Evolutionary conservation across 345 rosid genomes (phyloP), one percentile per base, ranked within the genome.

Genomic region (Arabidopsis thaliana): DNA sequence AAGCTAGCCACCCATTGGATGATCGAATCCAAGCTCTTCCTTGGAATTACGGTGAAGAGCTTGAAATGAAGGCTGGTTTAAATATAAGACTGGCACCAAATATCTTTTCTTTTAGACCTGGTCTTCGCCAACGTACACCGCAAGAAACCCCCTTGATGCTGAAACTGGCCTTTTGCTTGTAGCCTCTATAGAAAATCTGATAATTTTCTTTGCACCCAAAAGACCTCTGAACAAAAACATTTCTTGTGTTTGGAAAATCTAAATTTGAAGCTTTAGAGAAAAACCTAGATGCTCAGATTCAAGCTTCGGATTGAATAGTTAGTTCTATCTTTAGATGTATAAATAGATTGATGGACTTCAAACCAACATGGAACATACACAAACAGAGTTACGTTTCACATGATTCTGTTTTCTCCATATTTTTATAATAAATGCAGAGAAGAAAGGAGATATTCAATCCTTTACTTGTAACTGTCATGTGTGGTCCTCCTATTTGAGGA

Each of bases 11-110:
- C 87, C 87, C 76, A 64, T 86, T 9, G 85, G 85, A 81, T 84
- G 86, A 44, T 83, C 63, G 13, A 76, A 82, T 0, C 87, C 85
- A 8, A 80, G 81, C 48, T 86, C 89, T 67, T 89, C 87, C 24
- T 83, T 91, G 0, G 84, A 79, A 66, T 59, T 78, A 23, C 75
- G 61, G 34, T 83, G 77, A 75, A 83, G 63, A 41, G 65, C 83
- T 46, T 76, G 87, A 40, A 88, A 86, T 0, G 74, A 71, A 55
- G 85, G 77, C 11, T 81, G 61, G 30, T 77, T 82, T 55, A 82
- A 41, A 50, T 65, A 77, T 8, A 83, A 81, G 3, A 86, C 25
- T 16, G 88, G 88, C n/a, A 86, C 77, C 51, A 85, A 14, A 20
- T 68, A 82, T 63, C 85, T 74, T 67, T 76, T 85, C 75, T 73